phyloP scores from a whole-genome alignment of 208 protist species.

The Trypanosoma avium region DNA sequence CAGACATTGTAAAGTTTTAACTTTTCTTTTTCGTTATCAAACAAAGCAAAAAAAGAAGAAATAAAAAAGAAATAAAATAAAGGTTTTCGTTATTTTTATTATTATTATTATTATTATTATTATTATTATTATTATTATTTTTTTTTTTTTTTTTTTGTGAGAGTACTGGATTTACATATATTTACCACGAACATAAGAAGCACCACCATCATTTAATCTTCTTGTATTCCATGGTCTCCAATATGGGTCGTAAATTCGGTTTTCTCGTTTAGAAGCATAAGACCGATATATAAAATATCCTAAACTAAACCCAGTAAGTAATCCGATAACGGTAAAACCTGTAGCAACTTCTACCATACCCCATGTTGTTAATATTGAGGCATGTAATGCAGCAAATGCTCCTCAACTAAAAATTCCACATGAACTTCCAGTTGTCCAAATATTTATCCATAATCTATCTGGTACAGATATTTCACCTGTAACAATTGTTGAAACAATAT shows the following conservation, averaged over 20 bases:
- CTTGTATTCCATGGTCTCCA: constrained; percentile 82
- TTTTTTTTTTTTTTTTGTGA: background rate
- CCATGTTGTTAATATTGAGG: constrained; percentile 56
- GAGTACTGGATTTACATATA: constrained; percentile 42
- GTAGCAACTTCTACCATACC: constrained; percentile 45
- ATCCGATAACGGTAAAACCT: constrained; percentile 30
- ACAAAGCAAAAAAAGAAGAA: background rate
- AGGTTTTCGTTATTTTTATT: background rate
- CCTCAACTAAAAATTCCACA: constrained; percentile 50
- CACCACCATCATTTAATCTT: constrained; percentile 39
- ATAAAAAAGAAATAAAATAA: background rate
- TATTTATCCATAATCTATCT: constrained; percentile 61
- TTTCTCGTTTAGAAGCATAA: constrained; percentile 48
- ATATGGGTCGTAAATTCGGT: constrained; percentile 69
- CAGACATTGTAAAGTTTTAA: background rate
- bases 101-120: background rate
- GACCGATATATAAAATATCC: constrained; percentile 70
- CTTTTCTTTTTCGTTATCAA: background rate
- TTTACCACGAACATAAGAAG: constrained; percentile 61
- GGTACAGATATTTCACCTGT: constrained; percentile 46
- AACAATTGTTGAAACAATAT: constrained; percentile 22
- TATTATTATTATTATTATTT: background rate
- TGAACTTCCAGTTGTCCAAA: constrained; percentile 35
- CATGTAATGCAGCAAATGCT: constrained; percentile 50
- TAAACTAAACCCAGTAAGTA: constrained; percentile 36